phyloP scores from a whole-genome alignment of 2,329 filamentous ascomycete species.

The Fusarium falciforme region DNA sequence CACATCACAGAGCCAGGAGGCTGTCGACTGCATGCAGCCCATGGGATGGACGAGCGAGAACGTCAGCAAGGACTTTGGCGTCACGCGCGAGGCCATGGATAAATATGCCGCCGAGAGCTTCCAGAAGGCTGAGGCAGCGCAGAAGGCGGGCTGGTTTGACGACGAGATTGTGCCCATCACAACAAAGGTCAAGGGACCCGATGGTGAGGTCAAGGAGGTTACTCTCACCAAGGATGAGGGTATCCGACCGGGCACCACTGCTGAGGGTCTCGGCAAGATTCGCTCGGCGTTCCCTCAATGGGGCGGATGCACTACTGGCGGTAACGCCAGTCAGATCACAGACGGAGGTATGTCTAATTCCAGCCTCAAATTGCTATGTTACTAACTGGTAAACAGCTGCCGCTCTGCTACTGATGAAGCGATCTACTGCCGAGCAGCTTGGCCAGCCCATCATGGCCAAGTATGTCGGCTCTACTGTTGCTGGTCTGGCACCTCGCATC shows the following conservation, averaged over 20 bases:
- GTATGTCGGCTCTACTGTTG: conserved; percentile 90
- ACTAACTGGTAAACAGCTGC: conserved; percentile 66
- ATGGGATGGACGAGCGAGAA: conserved; percentile 99
- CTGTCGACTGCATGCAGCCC: conserved; percentile 87
- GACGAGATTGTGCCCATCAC: conserved; percentile 94
- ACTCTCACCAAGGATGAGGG: conserved; percentile 90
- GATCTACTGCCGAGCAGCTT: conserved; percentile 85
- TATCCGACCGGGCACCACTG: conserved; percentile 89
- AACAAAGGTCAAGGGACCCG: conserved; percentile 84
- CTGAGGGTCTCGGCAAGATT: conserved; percentile 84
- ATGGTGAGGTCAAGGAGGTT: conserved; percentile 82
- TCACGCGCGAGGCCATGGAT: conserved; percentile 85
- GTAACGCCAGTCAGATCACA: conserved; percentile 94
- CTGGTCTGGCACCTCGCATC: conserved; percentile 90
- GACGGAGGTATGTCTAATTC: conserved; percentile 75
- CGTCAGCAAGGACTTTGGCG: conserved; percentile 89
- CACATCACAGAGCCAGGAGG: conserved; percentile 76
- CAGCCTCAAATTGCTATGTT: not conserved
- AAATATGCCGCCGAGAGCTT: conserved; percentile 88
- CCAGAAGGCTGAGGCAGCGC: conserved; percentile 85
- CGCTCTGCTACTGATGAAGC: conserved; percentile 92
- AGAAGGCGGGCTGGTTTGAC: conserved; percentile 90
- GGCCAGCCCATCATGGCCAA: conserved; percentile 94
- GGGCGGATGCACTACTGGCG: conserved; percentile 87
- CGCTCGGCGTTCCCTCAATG: conserved; percentile 90